These are phyloP conservation scores for Kurtzmaniella natalensis DNA, from an alignment of 1,139 yeast species.

Conservation along the genomic window DNA sequence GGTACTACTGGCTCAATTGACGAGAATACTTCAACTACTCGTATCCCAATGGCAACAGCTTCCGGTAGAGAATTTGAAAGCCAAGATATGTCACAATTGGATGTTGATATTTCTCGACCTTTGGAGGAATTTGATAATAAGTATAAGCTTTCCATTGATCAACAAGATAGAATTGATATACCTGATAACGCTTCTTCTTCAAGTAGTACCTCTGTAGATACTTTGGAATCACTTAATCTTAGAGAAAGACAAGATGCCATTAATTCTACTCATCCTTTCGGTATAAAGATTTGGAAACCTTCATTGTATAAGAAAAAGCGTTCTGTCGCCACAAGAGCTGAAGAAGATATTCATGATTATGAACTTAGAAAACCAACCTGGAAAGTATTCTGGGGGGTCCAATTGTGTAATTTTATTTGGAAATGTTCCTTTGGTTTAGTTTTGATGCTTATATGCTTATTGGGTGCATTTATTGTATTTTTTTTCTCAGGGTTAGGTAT, in stretches of 20 bases:
- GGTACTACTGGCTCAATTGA: constrained; percentile 3
- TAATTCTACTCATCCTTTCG: constrained; percentile 95
- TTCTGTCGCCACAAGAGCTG: constrained; percentile 88
- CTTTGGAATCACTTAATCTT: constrained; percentile 81
- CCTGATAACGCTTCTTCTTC: constrained; percentile 26
- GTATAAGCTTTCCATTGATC: constrained; percentile 11
- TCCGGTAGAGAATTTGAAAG: constrained; percentile 1
- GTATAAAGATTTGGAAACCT: constrained; percentile 98
- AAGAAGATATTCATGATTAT: constrained; percentile 84
- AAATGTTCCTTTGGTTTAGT: constrained; percentile 64
- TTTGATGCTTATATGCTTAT: constrained; percentile 47
- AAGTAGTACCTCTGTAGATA: constrained; percentile 44
- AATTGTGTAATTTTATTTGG: constrained; percentile 76
- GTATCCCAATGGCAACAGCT: neutral
- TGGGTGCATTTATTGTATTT: constrained; percentile 42
- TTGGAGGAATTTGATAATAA: constrained; percentile 14
- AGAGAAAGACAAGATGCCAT: constrained; percentile 94
- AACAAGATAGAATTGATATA: constrained; percentile 13
- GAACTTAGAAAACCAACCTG: constrained; percentile 49
- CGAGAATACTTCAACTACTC: neutral
- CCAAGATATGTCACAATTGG: constrained; percentile 14
- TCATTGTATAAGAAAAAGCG: constrained; percentile 90
- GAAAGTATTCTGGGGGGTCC: constrained; percentile 58
- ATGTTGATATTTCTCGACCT: constrained; percentile 14
- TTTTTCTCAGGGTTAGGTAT: constrained; percentile 47